These are phyloP conservation scores for Lablab purpureus DNA, from an alignment of 306 rosid genomes.

Conservation along the genomic window DNA sequence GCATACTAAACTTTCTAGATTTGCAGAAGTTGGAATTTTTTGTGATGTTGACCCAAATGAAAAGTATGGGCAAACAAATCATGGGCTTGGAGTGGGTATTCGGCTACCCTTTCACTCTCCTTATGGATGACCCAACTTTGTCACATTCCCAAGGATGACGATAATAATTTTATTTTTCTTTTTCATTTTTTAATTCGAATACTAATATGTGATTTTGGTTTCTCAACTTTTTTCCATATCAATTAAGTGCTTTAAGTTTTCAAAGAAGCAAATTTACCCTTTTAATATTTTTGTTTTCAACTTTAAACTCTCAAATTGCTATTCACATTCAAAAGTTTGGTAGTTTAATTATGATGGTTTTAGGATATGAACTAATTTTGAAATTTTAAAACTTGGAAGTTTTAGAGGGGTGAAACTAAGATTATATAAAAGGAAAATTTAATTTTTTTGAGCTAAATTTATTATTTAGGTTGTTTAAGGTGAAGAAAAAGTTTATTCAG, in stretches of 20 bases:
- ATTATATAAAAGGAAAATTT: background rate
- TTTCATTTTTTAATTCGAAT: too few species aligned
- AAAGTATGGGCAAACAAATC: constrained; percentile 26
- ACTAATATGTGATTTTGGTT: too few species aligned
- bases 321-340: too few species aligned
- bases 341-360: background rate
- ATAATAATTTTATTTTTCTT: too few species aligned
- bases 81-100: constrained; percentile 34
- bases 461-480: background rate
- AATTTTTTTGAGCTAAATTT: background rate
- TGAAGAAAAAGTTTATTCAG: background rate
- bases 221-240: too few species aligned
- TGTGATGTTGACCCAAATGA: constrained; percentile 21
- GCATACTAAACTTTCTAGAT: background rate
- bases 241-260: too few species aligned
- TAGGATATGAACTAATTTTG: background rate
- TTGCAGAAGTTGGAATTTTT: background rate
- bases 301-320: too few species aligned
- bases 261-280: too few species aligned
- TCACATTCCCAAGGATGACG: background rate
- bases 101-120: constrained; percentile 4
- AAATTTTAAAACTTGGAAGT: background rate
- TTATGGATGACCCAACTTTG: background rate
- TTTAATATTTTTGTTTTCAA: too few species aligned
- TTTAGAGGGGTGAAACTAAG: background rate